phyloP scores from a whole-genome alignment of 805 yeast species.

The Scheffersomyces lignosus region DNA sequence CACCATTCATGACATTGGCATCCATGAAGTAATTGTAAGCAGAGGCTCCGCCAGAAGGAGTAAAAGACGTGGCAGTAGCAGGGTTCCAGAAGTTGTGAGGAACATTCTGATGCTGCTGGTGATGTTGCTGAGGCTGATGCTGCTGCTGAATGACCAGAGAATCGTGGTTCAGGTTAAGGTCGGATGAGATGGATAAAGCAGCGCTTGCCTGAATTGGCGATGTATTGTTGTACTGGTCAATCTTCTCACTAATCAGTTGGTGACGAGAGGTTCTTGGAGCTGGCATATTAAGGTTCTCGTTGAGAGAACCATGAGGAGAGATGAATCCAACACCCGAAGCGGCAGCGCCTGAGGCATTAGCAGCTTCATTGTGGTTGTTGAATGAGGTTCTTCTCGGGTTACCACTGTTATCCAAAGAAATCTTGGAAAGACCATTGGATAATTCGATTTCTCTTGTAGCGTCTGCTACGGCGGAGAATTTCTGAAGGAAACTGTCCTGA shows the following conservation, averaged over 20 bases:
- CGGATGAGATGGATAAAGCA: constrained; percentile 30
- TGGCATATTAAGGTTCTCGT: constrained; percentile 43
- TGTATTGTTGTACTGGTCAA: constrained; percentile 52
- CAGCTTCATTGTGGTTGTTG: constrained; percentile 30
- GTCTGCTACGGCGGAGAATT: constrained; percentile 65
- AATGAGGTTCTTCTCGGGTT: constrained; percentile 53
- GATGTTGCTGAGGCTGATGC: too few relatives aligned
- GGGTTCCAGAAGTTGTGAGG: constrained; percentile 62
- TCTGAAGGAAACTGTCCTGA: constrained; percentile 55
- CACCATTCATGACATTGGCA: constrained; percentile 10
- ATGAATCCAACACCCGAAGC: constrained; percentile 15
- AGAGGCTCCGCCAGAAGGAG: constrained; percentile 47
- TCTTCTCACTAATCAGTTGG: constrained; percentile 61
- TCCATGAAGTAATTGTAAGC: constrained; percentile 31
- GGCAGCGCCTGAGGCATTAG: constrained; percentile 21
- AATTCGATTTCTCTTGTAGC: constrained; percentile 67
- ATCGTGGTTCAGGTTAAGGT: constrained; percentile 20
- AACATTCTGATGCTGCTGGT: constrained; percentile 3
- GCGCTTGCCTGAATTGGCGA: constrained; percentile 49
- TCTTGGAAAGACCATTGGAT: constrained; percentile 39
- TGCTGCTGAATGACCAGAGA: constrained; percentile 24
- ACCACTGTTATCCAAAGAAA: constrained; percentile 27
- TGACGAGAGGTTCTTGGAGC: constrained; percentile 39
- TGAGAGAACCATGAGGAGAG: constrained; percentile 42
- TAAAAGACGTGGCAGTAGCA: constrained; percentile 60